Evolutionary conservation across 2,329 filamentous ascomycete species (phyloP).

Genomic region (Xylogone sp.): DNA sequence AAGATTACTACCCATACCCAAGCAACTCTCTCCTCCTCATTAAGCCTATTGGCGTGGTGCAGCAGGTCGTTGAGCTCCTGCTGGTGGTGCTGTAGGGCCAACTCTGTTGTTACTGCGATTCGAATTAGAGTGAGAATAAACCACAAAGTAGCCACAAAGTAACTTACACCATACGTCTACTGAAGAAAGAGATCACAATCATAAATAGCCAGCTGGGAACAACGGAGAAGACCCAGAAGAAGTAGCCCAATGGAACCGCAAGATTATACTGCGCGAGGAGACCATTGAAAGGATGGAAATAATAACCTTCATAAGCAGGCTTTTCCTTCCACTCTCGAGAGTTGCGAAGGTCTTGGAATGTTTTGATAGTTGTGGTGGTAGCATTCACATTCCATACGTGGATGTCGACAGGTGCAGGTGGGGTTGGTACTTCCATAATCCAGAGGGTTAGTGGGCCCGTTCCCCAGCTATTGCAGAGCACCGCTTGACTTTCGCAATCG

Average conservation of each 20-base stretch:
- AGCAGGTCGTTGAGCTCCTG: constrained; percentile 13
- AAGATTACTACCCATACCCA: not conserved
- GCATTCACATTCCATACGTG: constrained; percentile 65
- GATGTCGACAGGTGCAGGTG: constrained; percentile 59
- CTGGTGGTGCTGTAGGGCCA: constrained; percentile 8
- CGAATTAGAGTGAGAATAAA: constrained; percentile 16
- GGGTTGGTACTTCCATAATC: constrained; percentile 63
- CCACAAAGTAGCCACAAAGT: constrained; percentile 8
- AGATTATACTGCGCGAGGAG: constrained; percentile 58
- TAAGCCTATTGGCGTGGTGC: constrained; percentile 5
- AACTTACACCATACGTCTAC: constrained; percentile 72
- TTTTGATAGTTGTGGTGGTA: constrained; percentile 61
- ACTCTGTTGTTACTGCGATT: constrained; percentile 18
- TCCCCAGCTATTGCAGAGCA: constrained; percentile 74
- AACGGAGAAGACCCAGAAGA: constrained; percentile 62
- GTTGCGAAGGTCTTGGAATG: constrained; percentile 56
- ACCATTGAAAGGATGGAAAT: constrained; percentile 76
- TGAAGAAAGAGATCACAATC: constrained; percentile 70
- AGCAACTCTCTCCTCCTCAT: not conserved
- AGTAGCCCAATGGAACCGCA: constrained; percentile 61
- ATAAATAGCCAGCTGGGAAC: constrained; percentile 76
- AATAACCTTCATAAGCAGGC: constrained; percentile 51
- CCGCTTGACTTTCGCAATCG: constrained; percentile 70
- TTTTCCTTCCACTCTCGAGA: constrained; percentile 47
- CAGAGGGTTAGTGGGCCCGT: constrained; percentile 61